These are phyloP conservation scores for Beauveria rudraprayagi DNA, from an alignment of 2,329 filamentous ascomycete genomes.

Conservation along the genomic window DNA sequence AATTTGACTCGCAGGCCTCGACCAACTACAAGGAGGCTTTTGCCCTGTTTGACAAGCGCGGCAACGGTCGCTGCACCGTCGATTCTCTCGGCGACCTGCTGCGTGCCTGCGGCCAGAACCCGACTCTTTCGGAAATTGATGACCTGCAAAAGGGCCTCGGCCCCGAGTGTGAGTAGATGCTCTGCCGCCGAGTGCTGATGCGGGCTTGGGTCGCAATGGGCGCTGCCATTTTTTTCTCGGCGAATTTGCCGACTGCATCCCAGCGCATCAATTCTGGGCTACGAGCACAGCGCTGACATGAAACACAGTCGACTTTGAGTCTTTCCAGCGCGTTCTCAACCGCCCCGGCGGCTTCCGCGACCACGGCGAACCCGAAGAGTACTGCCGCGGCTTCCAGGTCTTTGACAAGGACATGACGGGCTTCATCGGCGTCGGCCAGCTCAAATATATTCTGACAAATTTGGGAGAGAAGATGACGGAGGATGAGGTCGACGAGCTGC, in stretches of 20 bases:
- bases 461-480: conserved; percentile 99
- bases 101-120: conserved; percentile 95
- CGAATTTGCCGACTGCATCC: background rate
- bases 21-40: conserved; percentile 99
- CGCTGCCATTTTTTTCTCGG: conserved; percentile 3
- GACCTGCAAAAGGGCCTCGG: conserved; percentile 88
- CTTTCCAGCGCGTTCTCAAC: conserved; percentile 94
- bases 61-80: conserved; percentile 82
- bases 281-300: background rate
- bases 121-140: conserved; percentile 83
- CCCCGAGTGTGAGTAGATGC: conserved; percentile 68
- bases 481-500: conserved; percentile 95
- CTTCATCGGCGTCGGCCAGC: conserved; percentile 93
- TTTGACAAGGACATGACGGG: conserved; percentile 99
- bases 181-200: background rate
- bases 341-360: conserved; percentile 97
- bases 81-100: conserved; percentile 88
- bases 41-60: conserved; percentile 98
- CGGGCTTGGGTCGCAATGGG: conserved; percentile 7
- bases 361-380: conserved; percentile 94
- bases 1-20: conserved; percentile 52
- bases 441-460: conserved; percentile 97
- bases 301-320: conserved; percentile 83
- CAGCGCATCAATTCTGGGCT: background rate
- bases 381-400: conserved; percentile 97